Evolutionary conservation across 2,329 filamentous ascomycete genomes (phyloP).

Genomic region (Eurotiales sp.): DNA sequence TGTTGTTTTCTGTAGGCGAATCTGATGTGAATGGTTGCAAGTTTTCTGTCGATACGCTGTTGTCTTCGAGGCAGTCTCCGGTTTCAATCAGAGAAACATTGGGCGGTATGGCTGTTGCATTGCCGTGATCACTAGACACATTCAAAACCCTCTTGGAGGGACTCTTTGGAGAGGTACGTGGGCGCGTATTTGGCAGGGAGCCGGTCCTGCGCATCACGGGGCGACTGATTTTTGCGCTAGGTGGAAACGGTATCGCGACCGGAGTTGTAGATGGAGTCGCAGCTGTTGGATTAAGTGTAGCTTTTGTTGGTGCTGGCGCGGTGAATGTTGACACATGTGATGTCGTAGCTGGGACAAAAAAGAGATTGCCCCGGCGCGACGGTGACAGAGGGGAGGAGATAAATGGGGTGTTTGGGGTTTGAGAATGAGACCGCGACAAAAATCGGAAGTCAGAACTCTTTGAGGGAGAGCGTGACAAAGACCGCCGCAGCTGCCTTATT

Average conservation of each 20-base stretch:
- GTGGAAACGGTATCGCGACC: slow-evolving; percentile 62
- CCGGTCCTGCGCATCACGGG: slow-evolving; percentile 39
- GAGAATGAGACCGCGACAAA: slow-evolving; percentile 48
- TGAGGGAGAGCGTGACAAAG: slow-evolving; percentile 88
- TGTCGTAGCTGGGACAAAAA: slow-evolving; percentile 42
- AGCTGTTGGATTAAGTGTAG: background rate
- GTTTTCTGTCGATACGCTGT: slow-evolving; percentile 6
- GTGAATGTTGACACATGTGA: slow-evolving; percentile 25
- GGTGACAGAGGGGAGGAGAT: slow-evolving; percentile 14
- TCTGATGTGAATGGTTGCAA: background rate
- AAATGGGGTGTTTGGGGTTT: slow-evolving; percentile 39
- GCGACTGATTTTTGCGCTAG: slow-evolving; percentile 59
- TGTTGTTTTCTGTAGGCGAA: slow-evolving; percentile 40
- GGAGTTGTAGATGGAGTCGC: slow-evolving; percentile 7
- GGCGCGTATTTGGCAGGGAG: slow-evolving; percentile 42
- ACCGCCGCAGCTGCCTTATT: slow-evolving; percentile 78
- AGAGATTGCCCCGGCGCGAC: slow-evolving; percentile 43
- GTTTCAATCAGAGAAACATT: slow-evolving; percentile 40
- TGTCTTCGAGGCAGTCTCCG: slow-evolving; percentile 36
- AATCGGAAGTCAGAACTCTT: slow-evolving; percentile 70
- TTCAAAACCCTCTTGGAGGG: slow-evolving; percentile 74
- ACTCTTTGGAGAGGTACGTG: slow-evolving; percentile 71
- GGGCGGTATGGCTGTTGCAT: slow-evolving; percentile 54
- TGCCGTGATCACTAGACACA: slow-evolving; percentile 67
- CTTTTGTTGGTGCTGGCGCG: background rate